Percentiles rank a stretch among this genome's conserved stretches.
Conservation (phyloP, 2,329 filamentous ascomycete species). For the Fusarium pseudocircinatum region DNA sequence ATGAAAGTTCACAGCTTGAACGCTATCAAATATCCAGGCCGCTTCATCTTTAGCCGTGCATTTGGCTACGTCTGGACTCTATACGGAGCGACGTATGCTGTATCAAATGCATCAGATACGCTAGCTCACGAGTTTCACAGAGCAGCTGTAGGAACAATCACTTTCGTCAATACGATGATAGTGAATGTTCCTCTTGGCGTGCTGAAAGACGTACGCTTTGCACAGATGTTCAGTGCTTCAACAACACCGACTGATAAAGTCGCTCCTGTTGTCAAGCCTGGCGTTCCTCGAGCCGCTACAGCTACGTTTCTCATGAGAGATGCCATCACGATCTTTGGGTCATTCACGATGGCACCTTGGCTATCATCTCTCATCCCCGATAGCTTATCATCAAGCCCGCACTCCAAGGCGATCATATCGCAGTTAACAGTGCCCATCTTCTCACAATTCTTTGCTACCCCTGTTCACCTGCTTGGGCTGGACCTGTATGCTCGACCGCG, state of each 20-base stretch:
- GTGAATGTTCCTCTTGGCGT: slow-evolving; percentile 48
- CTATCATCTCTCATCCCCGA: slow-evolving; percentile 43
- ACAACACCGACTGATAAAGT: background rate
- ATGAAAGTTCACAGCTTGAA: slow-evolving; percentile 17
- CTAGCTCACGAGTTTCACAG: slow-evolving; percentile 37
- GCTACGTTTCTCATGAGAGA: slow-evolving; percentile 44
- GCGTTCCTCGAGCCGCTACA: slow-evolving; percentile 38
- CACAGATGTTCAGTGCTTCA: slow-evolving; percentile 42
- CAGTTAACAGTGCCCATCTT: slow-evolving; percentile 45
- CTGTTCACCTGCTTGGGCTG: slow-evolving; percentile 43
- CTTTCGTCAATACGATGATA: slow-evolving; percentile 42
- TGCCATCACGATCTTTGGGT: slow-evolving; percentile 47
- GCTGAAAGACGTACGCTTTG: slow-evolving; percentile 46
- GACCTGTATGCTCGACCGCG: slow-evolving; percentile 33
- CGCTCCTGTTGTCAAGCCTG: slow-evolving; percentile 9
- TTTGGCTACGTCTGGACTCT: slow-evolving; percentile 45
- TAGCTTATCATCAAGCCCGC: slow-evolving; percentile 32
- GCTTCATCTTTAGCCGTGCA: slow-evolving; percentile 39
- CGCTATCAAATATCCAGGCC: slow-evolving; percentile 34
- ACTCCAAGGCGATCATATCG: slow-evolving; percentile 41
- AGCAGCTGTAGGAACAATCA: slow-evolving; percentile 40
- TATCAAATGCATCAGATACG: slow-evolving; percentile 44
- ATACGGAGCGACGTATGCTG: slow-evolving; percentile 44
- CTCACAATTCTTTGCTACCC: slow-evolving; percentile 46
- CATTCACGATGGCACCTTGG: slow-evolving; percentile 44